Conservation (phyloP, 1,284 basidiomycete species). For the Hortiboletus rubellus region DNA sequence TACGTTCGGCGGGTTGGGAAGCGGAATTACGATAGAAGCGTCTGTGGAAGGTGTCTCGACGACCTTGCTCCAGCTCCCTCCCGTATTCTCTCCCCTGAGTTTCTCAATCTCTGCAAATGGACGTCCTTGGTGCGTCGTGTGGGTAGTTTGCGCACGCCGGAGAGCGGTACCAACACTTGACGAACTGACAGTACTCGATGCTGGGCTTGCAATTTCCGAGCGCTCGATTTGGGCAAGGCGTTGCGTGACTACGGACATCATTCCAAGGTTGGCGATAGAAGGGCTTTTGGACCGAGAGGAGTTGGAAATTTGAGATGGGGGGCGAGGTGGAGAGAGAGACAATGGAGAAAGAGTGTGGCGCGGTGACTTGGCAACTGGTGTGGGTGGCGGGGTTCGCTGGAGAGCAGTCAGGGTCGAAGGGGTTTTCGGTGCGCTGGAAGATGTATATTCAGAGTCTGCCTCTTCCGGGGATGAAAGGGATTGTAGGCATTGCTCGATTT, state of each 20-base stretch:
- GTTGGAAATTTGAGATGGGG: slow-evolving; percentile 23
- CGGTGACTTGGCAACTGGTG: slow-evolving; percentile 27
- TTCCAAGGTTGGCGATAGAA: slow-evolving; percentile 53
- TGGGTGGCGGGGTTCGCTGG: slow-evolving; percentile 20
- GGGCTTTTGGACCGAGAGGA: slow-evolving; percentile 43
- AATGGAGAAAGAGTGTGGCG: slow-evolving; percentile 16
- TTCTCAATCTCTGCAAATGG: slow-evolving; percentile 30
- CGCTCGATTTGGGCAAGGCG: slow-evolving; percentile 51
- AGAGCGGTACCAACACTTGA: slow-evolving; percentile 33
- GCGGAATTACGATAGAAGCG: slow-evolving; percentile 29
- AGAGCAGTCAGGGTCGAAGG: neutral
- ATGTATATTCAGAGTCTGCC: slow-evolving; percentile 31
- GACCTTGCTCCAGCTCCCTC: neutral
- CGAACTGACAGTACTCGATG: slow-evolving; percentile 23
- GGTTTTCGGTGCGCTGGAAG: slow-evolving; percentile 23
- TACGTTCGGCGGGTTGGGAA: slow-evolving; percentile 18
- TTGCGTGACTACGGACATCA: slow-evolving; percentile 51
- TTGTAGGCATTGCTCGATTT: slow-evolving; percentile 1
- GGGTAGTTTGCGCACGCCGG: slow-evolving; percentile 25
- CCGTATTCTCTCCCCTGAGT: slow-evolving; percentile 15
- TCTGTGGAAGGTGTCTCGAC: slow-evolving; percentile 26
- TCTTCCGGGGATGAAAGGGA: slow-evolving; percentile 18
- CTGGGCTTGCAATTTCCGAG: slow-evolving; percentile 23
- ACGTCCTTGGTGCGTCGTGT: slow-evolving; percentile 9
- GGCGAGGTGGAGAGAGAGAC: slow-evolving; percentile 30